These are phyloP conservation scores for Cerrena zonata DNA, from an alignment of 1,284 basidiomycete species.

Conservation along the genomic window DNA sequence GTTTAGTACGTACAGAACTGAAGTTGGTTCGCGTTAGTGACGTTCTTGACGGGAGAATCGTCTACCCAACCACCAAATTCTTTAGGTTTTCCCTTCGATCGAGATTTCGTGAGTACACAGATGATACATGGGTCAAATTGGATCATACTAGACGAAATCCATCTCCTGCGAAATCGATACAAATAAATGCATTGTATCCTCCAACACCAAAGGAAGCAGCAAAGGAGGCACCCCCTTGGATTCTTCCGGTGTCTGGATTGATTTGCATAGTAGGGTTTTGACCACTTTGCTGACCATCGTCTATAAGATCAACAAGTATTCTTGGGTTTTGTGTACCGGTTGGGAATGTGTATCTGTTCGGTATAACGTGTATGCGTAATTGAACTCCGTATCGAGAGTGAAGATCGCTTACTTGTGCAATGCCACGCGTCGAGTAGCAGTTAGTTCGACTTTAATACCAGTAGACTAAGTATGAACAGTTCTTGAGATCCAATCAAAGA, in stretches of 20 bases:
- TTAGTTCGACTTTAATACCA: conserved; percentile 52
- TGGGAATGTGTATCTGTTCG: conserved; percentile 32
- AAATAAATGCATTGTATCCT: conserved; percentile 52
- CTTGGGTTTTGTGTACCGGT: conserved; percentile 33
- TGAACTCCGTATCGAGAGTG: neutral
- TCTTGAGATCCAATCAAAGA: too few species aligned
- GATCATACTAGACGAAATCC: conserved; percentile 37
- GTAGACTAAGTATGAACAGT: too few species aligned
- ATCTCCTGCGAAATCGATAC: conserved; percentile 54
- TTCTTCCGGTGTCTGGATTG: conserved; percentile 41
- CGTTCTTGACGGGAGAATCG: conserved; percentile 43
- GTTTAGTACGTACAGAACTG: neutral
- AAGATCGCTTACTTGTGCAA: conserved; percentile 29
- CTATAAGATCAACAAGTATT: conserved; percentile 51
- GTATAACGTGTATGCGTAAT: neutral
- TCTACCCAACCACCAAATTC: conserved; percentile 55
- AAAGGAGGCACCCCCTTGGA: conserved; percentile 36
- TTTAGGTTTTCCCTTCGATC: conserved; percentile 24
- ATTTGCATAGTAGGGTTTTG: conserved; percentile 41
- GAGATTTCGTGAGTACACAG: neutral
- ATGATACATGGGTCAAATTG: neutral
- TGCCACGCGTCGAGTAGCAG: conserved; percentile 48
- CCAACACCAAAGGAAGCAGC: conserved; percentile 51
- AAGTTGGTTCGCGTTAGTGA: conserved; percentile 27
- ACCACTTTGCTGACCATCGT: conserved; percentile 50